These are phyloP conservation scores for Penicillium sp. DNA, from an alignment of 2,329 filamentous ascomycete species.

Conservation along the genomic window DNA sequence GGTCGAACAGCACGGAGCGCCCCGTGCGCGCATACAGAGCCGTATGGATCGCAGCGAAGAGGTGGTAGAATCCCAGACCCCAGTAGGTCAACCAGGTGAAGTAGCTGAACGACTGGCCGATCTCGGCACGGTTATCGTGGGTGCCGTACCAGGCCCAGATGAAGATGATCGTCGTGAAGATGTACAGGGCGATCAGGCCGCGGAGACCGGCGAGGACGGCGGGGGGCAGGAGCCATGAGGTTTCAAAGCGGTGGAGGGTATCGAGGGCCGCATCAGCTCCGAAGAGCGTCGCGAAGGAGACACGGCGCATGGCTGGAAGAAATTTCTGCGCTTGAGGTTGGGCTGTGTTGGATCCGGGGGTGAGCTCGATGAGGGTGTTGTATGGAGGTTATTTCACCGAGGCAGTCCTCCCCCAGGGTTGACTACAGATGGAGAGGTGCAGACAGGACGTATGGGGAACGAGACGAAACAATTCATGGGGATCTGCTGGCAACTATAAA, in stretches of 20 bases:
- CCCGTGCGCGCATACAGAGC: slow-evolving; percentile 63
- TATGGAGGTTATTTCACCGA: not conserved
- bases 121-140: slow-evolving; percentile 51
- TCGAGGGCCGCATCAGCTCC: slow-evolving; percentile 44
- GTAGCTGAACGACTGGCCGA: slow-evolving; percentile 69
- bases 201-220: slow-evolving; percentile 61
- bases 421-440: not conserved
- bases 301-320: slow-evolving; percentile 19
- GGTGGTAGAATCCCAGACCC: slow-evolving; percentile 79
- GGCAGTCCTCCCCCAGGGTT: not conserved
- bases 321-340: not conserved
- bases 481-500: not conserved
- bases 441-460: not conserved
- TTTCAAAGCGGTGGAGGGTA: slow-evolving; percentile 67
- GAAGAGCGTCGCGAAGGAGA: slow-evolving; percentile 29
- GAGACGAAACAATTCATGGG: not conserved
- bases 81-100: slow-evolving; percentile 83
- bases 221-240: slow-evolving; percentile 77
- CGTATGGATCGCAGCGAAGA: slow-evolving; percentile 69
- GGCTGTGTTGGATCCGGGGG: not conserved
- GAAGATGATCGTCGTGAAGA: slow-evolving; percentile 69
- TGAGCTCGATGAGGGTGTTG: not conserved
- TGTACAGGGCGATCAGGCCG: slow-evolving; percentile 56
- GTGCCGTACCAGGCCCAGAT: slow-evolving; percentile 67
- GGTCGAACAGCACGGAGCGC: slow-evolving; percentile 57